Base-by-base conservation (phyloP, 2,329 filamentous ascomycete genomes). In the Aspergillus ruber region DNA sequence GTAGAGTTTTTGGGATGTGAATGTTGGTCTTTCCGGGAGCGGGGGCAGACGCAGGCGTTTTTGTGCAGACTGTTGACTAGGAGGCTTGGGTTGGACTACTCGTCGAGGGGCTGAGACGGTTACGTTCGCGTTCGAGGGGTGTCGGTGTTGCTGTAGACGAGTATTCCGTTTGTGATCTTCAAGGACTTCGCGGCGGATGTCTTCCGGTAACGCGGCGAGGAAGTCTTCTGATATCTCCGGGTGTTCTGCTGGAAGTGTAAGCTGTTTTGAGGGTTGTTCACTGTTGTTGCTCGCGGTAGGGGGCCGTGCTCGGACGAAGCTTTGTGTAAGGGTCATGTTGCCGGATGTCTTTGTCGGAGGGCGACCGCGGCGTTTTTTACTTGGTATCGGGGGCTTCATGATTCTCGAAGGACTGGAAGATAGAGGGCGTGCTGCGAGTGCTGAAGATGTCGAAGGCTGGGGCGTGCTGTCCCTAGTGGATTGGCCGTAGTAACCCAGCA, bases 181-280 rank as follows among this genome's bases (percentile, higher is more conserved):
- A 2, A 95, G 67, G 6, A 97, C 77, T 67, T 97, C 90, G 13
- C 72, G 74, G 10, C 87, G 82, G 42, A 95, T 79, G 42, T 95
- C 88, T 54, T 86, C 83, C 0, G 91, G 91, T 1, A 97, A 74
- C 13, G 90, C 89, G 1, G 85, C 82, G 2, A 97, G 81, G 59
- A 96, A 90, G 0, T 84, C 82, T 0, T 80, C 74, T 49, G 88
- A 85, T 3, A 88, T 65, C 42, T 64, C 67, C 13, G 56, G 56
- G 32, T 53, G 48, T 6, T 61, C 59, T 5, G 55, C 48, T 8
- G 61, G 52, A 1, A 61, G 63, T 27, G 65, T 65, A 10, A 57
- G 53, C 15, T 59, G 58, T 9, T 49, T 58, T 5, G 50, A 48
- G 3, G 52, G 29, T 7, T 55, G 50, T 27, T 56, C 52, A 13